Evolutionary conservation across 352 stramenopile species (phyloP), one percentile per base, ranked within the genome.

Genomic region (Pythium angustatum): DNA sequence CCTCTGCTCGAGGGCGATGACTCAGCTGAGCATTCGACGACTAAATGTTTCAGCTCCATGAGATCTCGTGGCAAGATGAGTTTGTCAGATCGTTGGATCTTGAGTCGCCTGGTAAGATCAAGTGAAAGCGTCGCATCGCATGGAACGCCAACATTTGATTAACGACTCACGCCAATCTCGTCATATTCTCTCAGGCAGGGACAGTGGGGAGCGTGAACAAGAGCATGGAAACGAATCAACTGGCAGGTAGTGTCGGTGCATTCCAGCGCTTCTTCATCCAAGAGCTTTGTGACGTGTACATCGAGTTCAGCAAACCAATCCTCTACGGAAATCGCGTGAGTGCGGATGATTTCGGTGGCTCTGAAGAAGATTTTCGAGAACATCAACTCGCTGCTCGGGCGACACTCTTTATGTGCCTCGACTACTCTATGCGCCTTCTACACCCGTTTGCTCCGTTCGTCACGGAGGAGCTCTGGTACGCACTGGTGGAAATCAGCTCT

Each of bases 401-500:
- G 9, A 98, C 90, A 11, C 77, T 99, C 8, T 98, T 96, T 75
- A 79, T 94, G 28, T 97, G 93, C 34, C 75, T 99, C 38, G 97
- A 99, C 63, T 87, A 87, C 63, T 98, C 93, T 21, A 90, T 99
- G 68, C 90, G 97, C 21, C 81, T 99, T 50, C 73, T 99, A 34
- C 98, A 99, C 69, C 97, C 97, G 8, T 98, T 99, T 71, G 99
- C 99, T 73, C 98, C 98, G n/a, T 99, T 99, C 73, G 94, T 99
- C 24, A 99, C 98, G 0, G 98, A 99, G 81, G 98, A 99, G 74
- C 81, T 99, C 11, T 99, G 98, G 98, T 96, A 96, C 11, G 71
- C 8, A 17, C 26, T 28, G n/a, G 14, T 8, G 21, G 3, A 34
- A 19, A n/a, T n/a, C n/a, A n/a, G n/a, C n/a, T n/a, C n/a, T n/a